Percentiles rank a stretch among this genome's conserved stretches.
Conservation (phyloP, 1,139 yeast species). For the Lodderomyces margitis region DNA sequence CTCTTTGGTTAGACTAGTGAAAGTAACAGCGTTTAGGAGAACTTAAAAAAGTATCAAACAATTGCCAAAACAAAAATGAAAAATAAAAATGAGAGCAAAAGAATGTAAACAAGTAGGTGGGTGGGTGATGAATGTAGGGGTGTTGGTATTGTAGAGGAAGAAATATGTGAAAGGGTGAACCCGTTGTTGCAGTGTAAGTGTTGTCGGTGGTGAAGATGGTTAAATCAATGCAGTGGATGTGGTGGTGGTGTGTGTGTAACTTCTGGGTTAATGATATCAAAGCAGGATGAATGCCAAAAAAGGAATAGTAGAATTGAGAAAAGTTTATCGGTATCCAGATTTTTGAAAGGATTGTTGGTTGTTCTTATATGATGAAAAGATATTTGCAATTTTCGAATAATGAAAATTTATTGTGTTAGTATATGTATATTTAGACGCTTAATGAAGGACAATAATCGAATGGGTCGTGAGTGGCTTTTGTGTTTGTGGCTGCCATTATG, state of each 20-base stretch:
- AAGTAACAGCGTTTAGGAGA: not conserved
- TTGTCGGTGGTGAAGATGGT: not conserved
- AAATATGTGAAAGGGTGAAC: not conserved
- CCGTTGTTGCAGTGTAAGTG: not conserved
- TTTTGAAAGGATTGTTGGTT: not conserved
- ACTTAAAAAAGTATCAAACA: not conserved
- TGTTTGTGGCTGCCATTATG: slow-evolving; percentile 3
- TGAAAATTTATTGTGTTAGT: too few species aligned
- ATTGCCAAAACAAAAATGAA: not conserved
- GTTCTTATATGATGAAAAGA: not conserved
- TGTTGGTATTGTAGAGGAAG: too few species aligned
- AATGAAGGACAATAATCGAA: too few species aligned
- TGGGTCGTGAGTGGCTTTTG: too few species aligned
- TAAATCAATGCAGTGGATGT: not conserved
- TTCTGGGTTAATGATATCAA: not conserved
- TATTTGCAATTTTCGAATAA: not conserved
- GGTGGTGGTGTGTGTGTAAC: not conserved
- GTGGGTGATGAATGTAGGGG: too few species aligned
- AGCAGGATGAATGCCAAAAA: not conserved
- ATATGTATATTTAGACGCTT: not conserved
- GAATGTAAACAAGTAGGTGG: not conserved
- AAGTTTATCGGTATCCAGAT: too few species aligned
- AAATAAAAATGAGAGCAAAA: not conserved
- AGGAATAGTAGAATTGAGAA: not conserved
- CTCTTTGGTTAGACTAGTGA: not conserved